Evolutionary conservation across 2,329 filamentous ascomycete species (phyloP), one percentile per base, ranked within the genome.

Genomic region (Venturia effusa): DNA sequence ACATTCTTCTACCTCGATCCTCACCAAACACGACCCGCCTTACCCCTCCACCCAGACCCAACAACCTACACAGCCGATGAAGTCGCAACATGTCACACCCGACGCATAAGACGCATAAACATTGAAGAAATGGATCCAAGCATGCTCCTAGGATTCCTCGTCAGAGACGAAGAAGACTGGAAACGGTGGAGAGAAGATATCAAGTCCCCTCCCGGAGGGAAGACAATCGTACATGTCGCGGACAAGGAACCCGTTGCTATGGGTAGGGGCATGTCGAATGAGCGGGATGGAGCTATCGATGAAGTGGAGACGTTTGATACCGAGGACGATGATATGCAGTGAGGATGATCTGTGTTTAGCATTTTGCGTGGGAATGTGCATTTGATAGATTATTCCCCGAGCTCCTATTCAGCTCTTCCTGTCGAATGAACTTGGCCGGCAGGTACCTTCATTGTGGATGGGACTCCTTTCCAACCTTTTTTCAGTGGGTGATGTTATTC

Each of bases 41-140:
- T 97, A 1, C 85, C 88, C 0, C 88, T 87, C 67, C 82, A 84
- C 67, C 73, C 80, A 34, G 74, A 85, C 59, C 72, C 80, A 0
- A 74, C 77, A 7, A 76, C 84, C 1, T 90, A 92, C 70, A 85
- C 85, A 0, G 71, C 79, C 8, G 88, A 90, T 69, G 92, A 97
- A 65, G 74, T 96, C 19, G 84, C 88, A 64, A 88, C 88, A 0
- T 97, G 91, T 71, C 93, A 99, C 73, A 97, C 92, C 0, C 84
- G 90, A 61, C 87, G 93, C 59, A 78, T 99, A 22, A 86, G 93
- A 43, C 84, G 89, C 64, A 81, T 99, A 37, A 88, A 94, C 68
- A 83, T 99, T 60, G 86, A 86, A 65, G 92, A 97, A 71, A 94
- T 99, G 90, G 94, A 99, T 70, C 94, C 94, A 0, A 97, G 92